These are phyloP conservation scores for Pseudogymnoascus destructans DNA, from an alignment of 2,329 filamentous ascomycete genomes.

Conservation along the genomic window DNA sequence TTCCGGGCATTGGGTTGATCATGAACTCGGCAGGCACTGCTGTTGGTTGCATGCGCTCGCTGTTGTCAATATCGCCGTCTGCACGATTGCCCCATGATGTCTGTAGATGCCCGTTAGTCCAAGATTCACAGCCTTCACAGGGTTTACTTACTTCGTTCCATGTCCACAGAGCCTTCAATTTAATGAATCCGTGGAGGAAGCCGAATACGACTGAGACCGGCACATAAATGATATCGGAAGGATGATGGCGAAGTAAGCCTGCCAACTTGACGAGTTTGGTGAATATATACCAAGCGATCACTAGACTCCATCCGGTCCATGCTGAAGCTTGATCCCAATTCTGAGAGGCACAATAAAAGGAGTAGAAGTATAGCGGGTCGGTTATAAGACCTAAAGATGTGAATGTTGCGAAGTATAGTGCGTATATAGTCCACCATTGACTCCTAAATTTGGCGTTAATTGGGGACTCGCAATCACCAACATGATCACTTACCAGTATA, in stretches of 20 bases:
- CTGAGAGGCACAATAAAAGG: slow-evolving; percentile 56
- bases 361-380: slow-evolving; percentile 59
- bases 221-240: slow-evolving; percentile 64
- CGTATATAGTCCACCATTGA: slow-evolving; percentile 88
- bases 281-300: slow-evolving; percentile 63
- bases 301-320: not conserved
- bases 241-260: slow-evolving; percentile 74
- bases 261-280: slow-evolving; percentile 87
- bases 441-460: slow-evolving; percentile 41
- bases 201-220: slow-evolving; percentile 83
- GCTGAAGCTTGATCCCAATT: slow-evolving; percentile 42
- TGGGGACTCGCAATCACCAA: slow-evolving; percentile 10
- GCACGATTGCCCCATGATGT: slow-evolving; percentile 93
- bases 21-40: slow-evolving; percentile 27
- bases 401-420: slow-evolving; percentile 82
- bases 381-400: slow-evolving; percentile 73
- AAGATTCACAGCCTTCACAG: not conserved
- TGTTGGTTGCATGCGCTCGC: slow-evolving; percentile 37
- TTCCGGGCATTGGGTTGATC: slow-evolving; percentile 33
- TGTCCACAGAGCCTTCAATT: slow-evolving; percentile 75
- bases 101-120: slow-evolving; percentile 34
- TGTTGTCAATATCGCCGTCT: slow-evolving; percentile 76
- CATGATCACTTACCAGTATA: slow-evolving; percentile 61
- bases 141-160: slow-evolving; percentile 57
- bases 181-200: slow-evolving; percentile 86